phyloP scores from a whole-genome alignment of 768 basidiomycete species.

The Tulasnella sp. region DNA sequence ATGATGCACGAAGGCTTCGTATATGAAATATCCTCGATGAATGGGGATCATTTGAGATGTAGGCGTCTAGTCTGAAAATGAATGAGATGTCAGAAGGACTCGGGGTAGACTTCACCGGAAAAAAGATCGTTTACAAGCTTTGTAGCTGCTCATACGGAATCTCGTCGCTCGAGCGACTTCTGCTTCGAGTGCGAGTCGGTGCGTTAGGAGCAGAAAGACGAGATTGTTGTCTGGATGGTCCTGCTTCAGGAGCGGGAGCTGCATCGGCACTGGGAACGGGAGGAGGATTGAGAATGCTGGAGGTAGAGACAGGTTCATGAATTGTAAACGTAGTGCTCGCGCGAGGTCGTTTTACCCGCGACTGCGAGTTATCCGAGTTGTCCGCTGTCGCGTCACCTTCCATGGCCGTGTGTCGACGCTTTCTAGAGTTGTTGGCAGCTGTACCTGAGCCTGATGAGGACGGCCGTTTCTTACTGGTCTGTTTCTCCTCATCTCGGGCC shows the following conservation, averaged over 20 bases:
- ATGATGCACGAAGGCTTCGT: not conserved
- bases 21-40: conserved; percentile 6
- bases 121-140: not conserved
- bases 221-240: not conserved
- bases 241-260: not conserved
- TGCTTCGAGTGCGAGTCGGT: not conserved
- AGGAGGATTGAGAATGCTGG: not conserved
- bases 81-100: not conserved
- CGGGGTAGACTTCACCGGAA: not conserved
- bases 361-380: not conserved
- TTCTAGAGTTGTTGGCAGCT: not conserved
- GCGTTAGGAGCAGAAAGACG: not conserved
- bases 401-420: not conserved
- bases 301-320: not conserved
- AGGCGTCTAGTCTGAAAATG: not conserved
- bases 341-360: not conserved
- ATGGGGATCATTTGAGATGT: conserved; percentile 2
- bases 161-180: not conserved
- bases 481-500: not conserved
- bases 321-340: not conserved
- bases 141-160: not conserved
- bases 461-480: not conserved
- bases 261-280: not conserved
- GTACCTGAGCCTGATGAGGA: not conserved
- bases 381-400: not conserved